Conservation (phyloP, 2,329 filamentous ascomycete genomes). For the Fonsecaea erecta region DNA sequence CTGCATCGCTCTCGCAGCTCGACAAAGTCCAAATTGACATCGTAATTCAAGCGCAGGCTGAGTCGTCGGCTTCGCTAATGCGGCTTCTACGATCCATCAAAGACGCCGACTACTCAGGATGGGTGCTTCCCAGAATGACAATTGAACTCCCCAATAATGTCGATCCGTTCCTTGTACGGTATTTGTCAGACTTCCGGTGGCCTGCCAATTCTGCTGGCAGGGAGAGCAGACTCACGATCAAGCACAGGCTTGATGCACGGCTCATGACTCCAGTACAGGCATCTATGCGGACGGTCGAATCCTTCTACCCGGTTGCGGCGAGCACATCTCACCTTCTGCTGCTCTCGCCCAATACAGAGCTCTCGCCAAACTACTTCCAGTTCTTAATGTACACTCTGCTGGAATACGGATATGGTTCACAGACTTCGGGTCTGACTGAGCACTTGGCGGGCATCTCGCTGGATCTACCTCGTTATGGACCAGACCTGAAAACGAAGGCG, state of each 20-base stretch:
- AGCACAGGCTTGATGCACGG: conserved; percentile 70
- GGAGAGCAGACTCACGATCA: conserved; percentile 65
- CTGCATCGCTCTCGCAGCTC: conserved; percentile 65
- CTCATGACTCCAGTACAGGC: conserved; percentile 70
- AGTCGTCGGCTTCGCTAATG: conserved; percentile 37
- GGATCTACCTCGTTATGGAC: conserved; percentile 65
- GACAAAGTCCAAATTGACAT: conserved; percentile 79
- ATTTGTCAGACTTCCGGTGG: conserved; percentile 70
- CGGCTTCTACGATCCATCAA: conserved; percentile 77
- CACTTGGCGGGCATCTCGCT: conserved; percentile 79
- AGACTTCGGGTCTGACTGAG: conserved; percentile 48
- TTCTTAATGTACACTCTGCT: conserved; percentile 80
- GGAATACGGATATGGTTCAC: conserved; percentile 72
- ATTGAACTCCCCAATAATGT: conserved; percentile 78
- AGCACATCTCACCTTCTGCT: conserved; percentile 76
- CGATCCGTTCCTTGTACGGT: conserved; percentile 67
- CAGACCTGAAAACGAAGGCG: conserved; percentile 64
- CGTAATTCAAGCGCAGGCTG: conserved; percentile 68
- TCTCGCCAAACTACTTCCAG: conserved; percentile 82
- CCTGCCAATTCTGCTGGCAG: conserved; percentile 59
- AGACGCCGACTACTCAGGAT: conserved; percentile 74
- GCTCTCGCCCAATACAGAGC: conserved; percentile 77
- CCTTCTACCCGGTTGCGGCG: conserved; percentile 77
- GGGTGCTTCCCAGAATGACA: conserved; percentile 73
- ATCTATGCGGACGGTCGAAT: conserved; percentile 77